Evolutionary conservation across 148 eudicot genomes (phyloP), one percentile per base, ranked within the genome.

Genomic region (Rhododendron molle): DNA sequence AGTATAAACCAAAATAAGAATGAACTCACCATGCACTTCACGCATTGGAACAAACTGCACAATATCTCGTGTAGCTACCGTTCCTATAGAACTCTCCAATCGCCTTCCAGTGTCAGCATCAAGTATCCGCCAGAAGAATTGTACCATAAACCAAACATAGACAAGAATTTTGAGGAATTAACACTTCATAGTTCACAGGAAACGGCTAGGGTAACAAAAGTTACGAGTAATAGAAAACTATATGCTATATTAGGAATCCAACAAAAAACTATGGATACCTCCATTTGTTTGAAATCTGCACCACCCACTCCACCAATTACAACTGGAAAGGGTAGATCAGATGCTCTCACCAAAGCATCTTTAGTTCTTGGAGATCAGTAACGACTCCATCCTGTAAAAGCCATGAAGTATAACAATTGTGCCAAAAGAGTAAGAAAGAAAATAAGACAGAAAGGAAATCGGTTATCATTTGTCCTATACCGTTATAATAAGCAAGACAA

Each of bases 31-130:
- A 76, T 92, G 93, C 56, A 96, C 92, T 38, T 94, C 94, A 74
- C 95, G 95, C 95, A 95, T 93, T 46, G 97, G 96, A 89, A 96
- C 98, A 84, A 96, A 96, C 87, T 96, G 99, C 46, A 96, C 98
- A 87, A 95, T 93, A 90, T 96, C 99, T 87, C 99, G 89, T 36
- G 99, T 92, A 58, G 99, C 99, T 82, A 96, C 85, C 86, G 93
- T 92, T 74, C 99, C 99, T 0, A 91, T 91, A 21, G 96, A 88
- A 89, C 98, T 96, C 93, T 93, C 97, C 89, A 95, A 88, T 83
- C 96, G 91, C 9, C 77, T 85, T 16, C 97, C 97, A 83, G 89
- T 92, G 86, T 96, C 99, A 84, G 98, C 98, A 90, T 96, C 99
- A 86, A 96, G 96, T 80, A 95, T 87, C 99, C 95, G 90, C 84